Evolutionary conservation across 1,139 yeast genomes (phyloP), one percentile per base, ranked within the genome.

Genomic region (Ogataea hybrid): DNA sequence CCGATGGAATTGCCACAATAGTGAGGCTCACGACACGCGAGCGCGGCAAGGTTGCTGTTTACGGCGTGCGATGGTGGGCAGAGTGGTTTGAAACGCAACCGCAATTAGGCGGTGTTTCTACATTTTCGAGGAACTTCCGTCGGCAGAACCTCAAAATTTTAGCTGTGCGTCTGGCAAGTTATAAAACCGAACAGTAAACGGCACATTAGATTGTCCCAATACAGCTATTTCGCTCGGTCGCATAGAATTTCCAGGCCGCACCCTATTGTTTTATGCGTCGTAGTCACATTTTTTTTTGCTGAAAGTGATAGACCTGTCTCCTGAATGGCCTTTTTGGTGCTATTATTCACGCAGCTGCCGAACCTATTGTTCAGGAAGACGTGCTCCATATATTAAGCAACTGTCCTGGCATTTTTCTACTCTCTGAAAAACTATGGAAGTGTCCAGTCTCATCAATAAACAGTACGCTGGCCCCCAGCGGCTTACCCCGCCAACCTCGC

Each of bases 401-500:
- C 29, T 21, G 29, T 21, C 17, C 18, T 34, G 12, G 21, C 32
- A 12, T 12, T 16, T 12, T 21, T 16, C 8, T 12, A 7, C 12
- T 9, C 20, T 10, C 16, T 25, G 15, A 18, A 28, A 27, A 23
- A 25, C 20, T 28, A 51, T 51, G 54, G 53, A 51, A 42, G 48
- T 51, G 17, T 48, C 54, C n/a, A 41, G 35, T 27, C 42, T 51
- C 9, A 39, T 51, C n/a, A 42, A 47, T 36, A 42, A 44, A 22
- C 47, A 41, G 23, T 31, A 38, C 31, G 32, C 37, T 15, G 38
- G 25, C 5, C 36, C 47, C 11, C 32, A 37, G 18, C 38, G 49
- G 29, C 41, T 49, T 11, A 44, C 53, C 7, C 51, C 53, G n/a
- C 53, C 54, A 16, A 29, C 41, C n/a, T 47, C 56, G 3, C 52